phyloP scores from a whole-genome alignment of 2,329 filamentous ascomycete species.

The Cercospora janseana region DNA sequence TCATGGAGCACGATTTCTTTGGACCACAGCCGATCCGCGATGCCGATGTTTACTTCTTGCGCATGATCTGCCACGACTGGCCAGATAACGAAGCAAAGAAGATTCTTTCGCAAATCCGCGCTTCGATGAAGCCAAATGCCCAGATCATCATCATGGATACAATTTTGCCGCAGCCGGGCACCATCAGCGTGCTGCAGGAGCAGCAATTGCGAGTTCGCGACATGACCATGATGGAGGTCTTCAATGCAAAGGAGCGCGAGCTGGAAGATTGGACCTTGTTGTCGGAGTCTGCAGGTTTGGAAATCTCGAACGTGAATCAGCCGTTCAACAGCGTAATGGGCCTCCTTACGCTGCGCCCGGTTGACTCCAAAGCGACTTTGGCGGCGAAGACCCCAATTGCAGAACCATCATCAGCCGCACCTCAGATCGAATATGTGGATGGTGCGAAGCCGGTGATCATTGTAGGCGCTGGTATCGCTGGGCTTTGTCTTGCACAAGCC shows the following conservation, averaged over 20 bases:
- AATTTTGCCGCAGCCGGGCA: conserved; percentile 21
- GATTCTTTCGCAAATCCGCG: conserved; percentile 26
- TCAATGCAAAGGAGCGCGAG: conserved; percentile 31
- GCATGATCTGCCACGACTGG: conserved; percentile 34
- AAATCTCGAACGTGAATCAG: conserved; percentile 18
- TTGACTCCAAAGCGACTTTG: neutral
- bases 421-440: neutral
- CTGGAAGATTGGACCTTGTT: conserved; percentile 26
- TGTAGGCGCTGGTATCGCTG: conserved; percentile 28
- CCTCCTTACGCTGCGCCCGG: conserved; percentile 16
- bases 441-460: conserved; percentile 21
- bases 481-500: conserved; percentile 28
- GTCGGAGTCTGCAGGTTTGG: conserved; percentile 13
- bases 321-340: conserved; percentile 25
- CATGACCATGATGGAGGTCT: conserved; percentile 29
- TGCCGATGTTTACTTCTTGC: conserved; percentile 35
- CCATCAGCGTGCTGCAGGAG: conserved; percentile 23
- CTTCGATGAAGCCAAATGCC: conserved; percentile 23
- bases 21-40: conserved; percentile 30
- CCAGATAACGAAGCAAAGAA: conserved; percentile 26
- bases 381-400: neutral
- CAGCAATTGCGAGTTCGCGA: conserved; percentile 25
- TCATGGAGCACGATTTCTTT: conserved; percentile 33
- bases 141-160: conserved; percentile 32
- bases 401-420: neutral